These are phyloP conservation scores for Lentinula edodes DNA, from an alignment of 768 basidiomycete species.

Conservation along the genomic window DNA sequence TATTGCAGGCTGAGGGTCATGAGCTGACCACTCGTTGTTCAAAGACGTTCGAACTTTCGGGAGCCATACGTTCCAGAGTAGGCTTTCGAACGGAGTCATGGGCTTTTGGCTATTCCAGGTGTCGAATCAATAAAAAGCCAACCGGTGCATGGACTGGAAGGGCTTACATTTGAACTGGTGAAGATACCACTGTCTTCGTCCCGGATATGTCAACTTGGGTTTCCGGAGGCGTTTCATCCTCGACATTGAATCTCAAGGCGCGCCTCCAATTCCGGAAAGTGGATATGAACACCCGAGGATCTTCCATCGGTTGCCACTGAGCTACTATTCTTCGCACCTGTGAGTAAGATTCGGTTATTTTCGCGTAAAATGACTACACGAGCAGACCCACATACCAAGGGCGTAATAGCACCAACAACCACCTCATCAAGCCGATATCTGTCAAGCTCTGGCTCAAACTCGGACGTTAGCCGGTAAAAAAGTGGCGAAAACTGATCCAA, in stretches of 20 bases:
- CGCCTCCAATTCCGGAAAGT: constrained; percentile 67
- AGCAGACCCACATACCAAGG: constrained; percentile 36
- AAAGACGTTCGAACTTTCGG: constrained; percentile 90
- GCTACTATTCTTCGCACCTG: constrained; percentile 67
- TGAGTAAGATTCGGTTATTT: too few species aligned
- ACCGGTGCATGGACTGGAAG: not conserved
- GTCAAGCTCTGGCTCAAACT: constrained; percentile 72
- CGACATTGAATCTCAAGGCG: constrained; percentile 54
- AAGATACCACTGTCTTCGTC: constrained; percentile 26
- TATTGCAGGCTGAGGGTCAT: constrained; percentile 68
- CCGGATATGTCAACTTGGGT: constrained; percentile 57
- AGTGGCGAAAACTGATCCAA: constrained; percentile 68
- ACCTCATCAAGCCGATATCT: constrained; percentile 83
- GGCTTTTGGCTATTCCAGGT: constrained; percentile 39
- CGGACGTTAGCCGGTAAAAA: constrained; percentile 66
- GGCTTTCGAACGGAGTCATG: constrained; percentile 95
- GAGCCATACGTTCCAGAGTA: constrained; percentile 94
- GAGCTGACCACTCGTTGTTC: constrained; percentile 92
- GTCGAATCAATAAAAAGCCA: not conserved
- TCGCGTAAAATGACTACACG: not conserved
- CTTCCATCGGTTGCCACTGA: constrained; percentile 79
- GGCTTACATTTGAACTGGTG: constrained; percentile 32
- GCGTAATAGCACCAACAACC: constrained; percentile 87
- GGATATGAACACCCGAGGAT: constrained; percentile 60
- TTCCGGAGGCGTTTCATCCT: constrained; percentile 34